Evolutionary conservation across 768 basidiomycete genomes (phyloP), one percentile per base, ranked within the genome.

Genomic region (Auriculariales sp.): DNA sequence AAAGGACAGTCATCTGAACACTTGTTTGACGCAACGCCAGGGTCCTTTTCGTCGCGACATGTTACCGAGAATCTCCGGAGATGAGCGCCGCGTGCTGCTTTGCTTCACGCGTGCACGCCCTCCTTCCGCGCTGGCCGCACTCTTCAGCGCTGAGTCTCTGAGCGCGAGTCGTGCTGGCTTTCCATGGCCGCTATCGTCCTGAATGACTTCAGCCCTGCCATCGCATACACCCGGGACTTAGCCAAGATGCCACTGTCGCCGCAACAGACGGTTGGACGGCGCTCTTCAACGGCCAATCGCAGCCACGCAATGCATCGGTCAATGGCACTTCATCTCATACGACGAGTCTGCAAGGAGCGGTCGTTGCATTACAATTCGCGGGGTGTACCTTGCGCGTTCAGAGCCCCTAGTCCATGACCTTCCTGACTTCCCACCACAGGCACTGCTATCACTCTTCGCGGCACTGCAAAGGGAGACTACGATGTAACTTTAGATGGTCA

Each of bases 231-330:
- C 47, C 62, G 73, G 1, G 68, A 78, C 56, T 56, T 76, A 34
- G 57, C 62, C 17, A n/a, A n/a, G n/a, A n/a, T n/a, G n/a, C n/a
- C n/a, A n/a, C n/a, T n/a, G n/a, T n/a, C n/a, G n/a, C n/a, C n/a
- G n/a, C n/a, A n/a, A n/a, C n/a, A n/a, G 69, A 67, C 25, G 83
- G 83, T 58, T 89, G 86, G 86, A 78, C 77, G 59, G 74, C 82
- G 15, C 74, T 70, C 63, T 84, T 73, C 62, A 62, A 66, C 2
- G 46, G 67, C 59, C 14, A 50, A 53, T 15, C 58, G 64, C 14
- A 75, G 74, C 14, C 60, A 69, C 48, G 61, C 65, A 15, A 6
- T 6, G 39, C 22, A 19, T 19, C 39, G 34, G 80, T 77, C 12
- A 67, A 64, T 33, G 83, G 83, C 10, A 69, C 68, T 4, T 81